A percentile compares a stretch with the other conserved stretches of the same genome.
Evolutionary conservation across 495 filamentous ascomycete species (phyloP).

Genomic region (Talaromyces trachyspermus): DNA sequence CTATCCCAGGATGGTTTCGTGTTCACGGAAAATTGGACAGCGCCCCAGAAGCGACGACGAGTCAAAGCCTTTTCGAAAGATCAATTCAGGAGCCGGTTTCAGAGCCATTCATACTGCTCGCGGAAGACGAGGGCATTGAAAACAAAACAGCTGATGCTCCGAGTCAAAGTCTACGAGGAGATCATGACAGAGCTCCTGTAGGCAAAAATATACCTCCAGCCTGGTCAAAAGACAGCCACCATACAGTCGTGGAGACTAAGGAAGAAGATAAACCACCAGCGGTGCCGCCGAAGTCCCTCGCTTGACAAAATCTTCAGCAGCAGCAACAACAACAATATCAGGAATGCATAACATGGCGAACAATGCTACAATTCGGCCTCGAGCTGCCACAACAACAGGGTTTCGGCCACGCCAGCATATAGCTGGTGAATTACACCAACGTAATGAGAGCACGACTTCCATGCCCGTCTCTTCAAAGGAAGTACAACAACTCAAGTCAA

Average conservation of each 20-base stretch:
- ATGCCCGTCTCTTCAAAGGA: conserved; percentile 10
- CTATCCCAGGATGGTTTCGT: conserved; percentile 62
- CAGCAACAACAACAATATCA: background rate
- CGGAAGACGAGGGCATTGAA: conserved; percentile 8
- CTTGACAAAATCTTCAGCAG: conserved; percentile 3
- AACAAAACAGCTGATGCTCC: conserved; percentile 24
- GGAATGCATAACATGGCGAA: conserved; percentile 22
- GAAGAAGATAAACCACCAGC: conserved; percentile 23
- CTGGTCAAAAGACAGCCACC: conserved; percentile 5
- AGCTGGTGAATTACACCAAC: background rate
- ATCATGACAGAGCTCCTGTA: conserved; percentile 37
- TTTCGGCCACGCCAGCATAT: conserved; percentile 10
- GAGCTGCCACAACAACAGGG: conserved; percentile 10
- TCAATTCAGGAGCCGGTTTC: conserved; percentile 22
- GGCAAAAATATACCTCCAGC: background rate
- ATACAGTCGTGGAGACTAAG: conserved; percentile 21
- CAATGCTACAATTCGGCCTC: conserved; percentile 14
- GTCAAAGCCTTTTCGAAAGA: conserved; percentile 33
- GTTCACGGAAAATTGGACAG: conserved; percentile 61
- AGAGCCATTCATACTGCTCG: conserved; percentile 14
- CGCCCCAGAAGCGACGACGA: conserved; percentile 38
- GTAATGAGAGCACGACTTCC: conserved; percentile 24
- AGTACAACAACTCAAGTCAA: background rate
- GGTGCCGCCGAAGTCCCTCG: conserved; percentile 41
- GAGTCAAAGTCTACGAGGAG: conserved; percentile 41